Percentiles rank a stretch among this genome's conserved stretches.
Conservation (phyloP, 108 stramenopile genomes). For the Pseudonitzschia multiseries region DNA sequence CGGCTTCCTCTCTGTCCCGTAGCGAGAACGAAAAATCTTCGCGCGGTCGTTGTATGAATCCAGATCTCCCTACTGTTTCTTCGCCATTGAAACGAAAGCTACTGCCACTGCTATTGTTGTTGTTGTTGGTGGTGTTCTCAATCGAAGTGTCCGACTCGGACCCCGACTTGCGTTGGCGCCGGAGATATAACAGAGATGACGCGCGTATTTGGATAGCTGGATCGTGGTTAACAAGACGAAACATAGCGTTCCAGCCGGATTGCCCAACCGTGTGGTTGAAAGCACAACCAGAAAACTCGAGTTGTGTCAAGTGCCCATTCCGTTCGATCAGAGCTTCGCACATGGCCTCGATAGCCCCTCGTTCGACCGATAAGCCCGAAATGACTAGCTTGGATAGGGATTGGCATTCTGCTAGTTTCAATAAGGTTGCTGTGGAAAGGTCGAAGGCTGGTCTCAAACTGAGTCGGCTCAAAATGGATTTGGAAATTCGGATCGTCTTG, state of each 20-base stretch:
- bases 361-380: not conserved
- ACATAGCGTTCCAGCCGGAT: slow-evolving; percentile 11
- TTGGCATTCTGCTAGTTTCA: not conserved
- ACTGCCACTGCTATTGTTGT: not conserved
- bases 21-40: slow-evolving; percentile 7
- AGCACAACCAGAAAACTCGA: slow-evolving; percentile 11
- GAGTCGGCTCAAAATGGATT: slow-evolving; percentile 10
- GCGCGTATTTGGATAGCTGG: slow-evolving; percentile 5
- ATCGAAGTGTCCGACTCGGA: not conserved
- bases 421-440: not conserved
- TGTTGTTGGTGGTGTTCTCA: not conserved
- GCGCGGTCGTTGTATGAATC: not conserved
- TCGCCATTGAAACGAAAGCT: not conserved
- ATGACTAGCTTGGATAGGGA: not conserved
- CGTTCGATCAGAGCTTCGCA: not conserved
- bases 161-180: not conserved
- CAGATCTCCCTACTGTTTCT: not conserved
- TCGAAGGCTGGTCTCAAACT: not conserved
- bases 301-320: not conserved
- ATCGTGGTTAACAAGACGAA: slow-evolving; percentile 7
- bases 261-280: slow-evolving; percentile 7
- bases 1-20: not conserved
- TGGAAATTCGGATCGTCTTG: not conserved
- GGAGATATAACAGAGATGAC: not conserved
- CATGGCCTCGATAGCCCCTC: not conserved